Base-by-base conservation (phyloP, 257 asterid genomes). In the Solanum chilense region DNA sequence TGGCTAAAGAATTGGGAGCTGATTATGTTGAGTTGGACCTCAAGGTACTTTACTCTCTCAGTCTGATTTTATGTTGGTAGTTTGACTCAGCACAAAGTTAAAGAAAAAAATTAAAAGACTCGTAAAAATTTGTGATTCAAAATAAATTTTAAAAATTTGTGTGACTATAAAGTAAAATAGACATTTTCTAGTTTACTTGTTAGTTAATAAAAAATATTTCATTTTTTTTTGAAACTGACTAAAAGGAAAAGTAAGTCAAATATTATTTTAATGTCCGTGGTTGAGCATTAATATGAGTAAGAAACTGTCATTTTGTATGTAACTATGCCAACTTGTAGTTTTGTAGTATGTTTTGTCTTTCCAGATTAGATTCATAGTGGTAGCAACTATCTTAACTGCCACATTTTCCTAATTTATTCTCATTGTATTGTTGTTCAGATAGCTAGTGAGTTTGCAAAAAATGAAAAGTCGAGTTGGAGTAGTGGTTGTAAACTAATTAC, bases 11-110 rank as follows among this genome's bases (percentile, higher is more conserved):
- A 85, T 88, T 94, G 76, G 95, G 94, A 45, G 95, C 93, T 27
- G 95, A 94, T 88, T 94, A 92, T 87, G 86, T 94, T 33, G 97
- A 94, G 35, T 87, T 92, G 89, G 94, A 94, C 66, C 85, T 90
- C 89, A 88, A 93, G 95, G 97, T 93, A 70, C 49, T 35, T 35
- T 35, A 35, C 39, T 35, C 7, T 6, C 7, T 35, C 39, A 5
- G 39, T 35, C 1, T 6, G 7, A 35, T 35, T 35, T 35, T 6
- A 35, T 35, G 7, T 5, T 5, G 7, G 7, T 35, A 35, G 7
- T 35, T 35, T 35, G 7, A 35, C 39, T 35, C 39, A 35, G 7
- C 7, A 35, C 0, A 35, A 6, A 35, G 39, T 35, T 35, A 5
- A 35, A 5, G 1, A 35, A 33, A 33, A 33, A 33, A 33, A 3